A percentile compares a stretch with the other conserved stretches of the same genome.
Conservation (phyloP, 2,329 filamentous ascomycete genomes). For the Neopestalotiopsis sp. region DNA sequence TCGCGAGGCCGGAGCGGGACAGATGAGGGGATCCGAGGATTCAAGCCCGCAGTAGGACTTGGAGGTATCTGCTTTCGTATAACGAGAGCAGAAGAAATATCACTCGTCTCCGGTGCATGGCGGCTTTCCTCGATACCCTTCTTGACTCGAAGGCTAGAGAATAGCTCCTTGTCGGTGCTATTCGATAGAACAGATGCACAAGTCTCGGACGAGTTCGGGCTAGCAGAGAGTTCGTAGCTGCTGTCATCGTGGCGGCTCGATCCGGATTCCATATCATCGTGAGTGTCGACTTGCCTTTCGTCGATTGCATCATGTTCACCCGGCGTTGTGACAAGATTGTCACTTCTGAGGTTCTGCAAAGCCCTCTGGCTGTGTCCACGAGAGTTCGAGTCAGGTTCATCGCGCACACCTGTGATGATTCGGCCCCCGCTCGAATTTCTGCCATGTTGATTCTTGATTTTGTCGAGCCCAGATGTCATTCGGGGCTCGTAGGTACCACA, state of each 20-base stretch:
- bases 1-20: background rate
- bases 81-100: background rate
- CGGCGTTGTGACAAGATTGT: background rate
- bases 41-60: background rate
- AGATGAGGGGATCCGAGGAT: constrained; percentile 5
- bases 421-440: background rate
- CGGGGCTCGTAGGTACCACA: background rate
- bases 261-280: background rate
- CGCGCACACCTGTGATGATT: background rate
- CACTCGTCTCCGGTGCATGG: background rate
- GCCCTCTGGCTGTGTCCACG: background rate
- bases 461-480: background rate
- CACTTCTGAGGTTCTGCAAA: background rate
- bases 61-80: background rate
- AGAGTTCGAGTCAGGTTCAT: background rate
- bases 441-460: background rate
- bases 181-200: constrained; percentile 2
- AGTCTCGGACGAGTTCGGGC: background rate
- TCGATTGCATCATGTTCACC: background rate
- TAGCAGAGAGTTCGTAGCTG: background rate
- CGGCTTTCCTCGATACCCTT: constrained; percentile 1
- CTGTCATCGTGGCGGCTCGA: background rate
- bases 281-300: background rate
- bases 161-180: background rate
- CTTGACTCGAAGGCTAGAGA: background rate